phyloP scores from a whole-genome alignment of 2,329 filamentous ascomycete genomes.

The Metarhizium brunneum region DNA sequence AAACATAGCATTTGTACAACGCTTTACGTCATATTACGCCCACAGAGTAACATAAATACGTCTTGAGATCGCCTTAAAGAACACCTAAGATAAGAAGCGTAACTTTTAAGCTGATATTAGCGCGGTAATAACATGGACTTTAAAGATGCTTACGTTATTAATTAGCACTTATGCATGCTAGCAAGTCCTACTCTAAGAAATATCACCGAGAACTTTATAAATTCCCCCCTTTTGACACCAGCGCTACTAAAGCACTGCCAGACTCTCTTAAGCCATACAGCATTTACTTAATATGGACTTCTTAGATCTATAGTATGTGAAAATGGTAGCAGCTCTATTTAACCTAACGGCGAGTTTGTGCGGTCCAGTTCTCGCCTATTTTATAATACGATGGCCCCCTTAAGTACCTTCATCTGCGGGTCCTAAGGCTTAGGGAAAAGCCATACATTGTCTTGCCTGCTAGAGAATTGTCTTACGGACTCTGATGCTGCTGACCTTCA shows the following conservation, averaged over 20 bases:
- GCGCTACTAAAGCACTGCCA: neutral
- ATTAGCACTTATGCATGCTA: neutral
- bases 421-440: slow-evolving; percentile 55
- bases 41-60: too few relatives aligned
- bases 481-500: slow-evolving; percentile 34
- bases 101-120: neutral
- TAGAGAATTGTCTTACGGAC: slow-evolving; percentile 45
- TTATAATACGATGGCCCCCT: slow-evolving; percentile 38
- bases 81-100: too few relatives aligned
- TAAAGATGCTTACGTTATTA: neutral
- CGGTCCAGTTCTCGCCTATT: slow-evolving; percentile 18
- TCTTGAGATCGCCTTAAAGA: too few relatives aligned
- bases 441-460: slow-evolving; percentile 44
- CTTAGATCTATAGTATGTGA: neutral
- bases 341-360: neutral
- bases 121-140: neutral
- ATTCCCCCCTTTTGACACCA: too few relatives aligned
- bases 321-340: neutral
- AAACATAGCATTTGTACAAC: too few relatives aligned
- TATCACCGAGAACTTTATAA: neutral
- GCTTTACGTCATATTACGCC: too few relatives aligned
- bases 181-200: neutral
- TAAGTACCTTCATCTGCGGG: slow-evolving; percentile 53
- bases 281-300: slow-evolving; percentile 7
- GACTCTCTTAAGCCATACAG: neutral